Evolutionary conservation across 164 flowering plant species (phyloP).

Genomic region (grape (Vitis vinifera)): ASM3070453v1 NC_081816.1:15267501-15268000

Average conservation of each 20-base stretch:
- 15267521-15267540: too few species aligned
- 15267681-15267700: slow-evolving; percentile 7
- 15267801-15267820: slow-evolving; percentile 25
- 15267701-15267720: slow-evolving; percentile 9
- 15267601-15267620: too few species aligned
- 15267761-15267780: slow-evolving; percentile 70
- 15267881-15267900: slow-evolving; percentile 49
- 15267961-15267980: slow-evolving; percentile 72
- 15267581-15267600: too few species aligned
- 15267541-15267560: too few species aligned
- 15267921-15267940: slow-evolving; percentile 87
- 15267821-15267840: slow-evolving; percentile 82
- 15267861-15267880: slow-evolving; percentile 62
- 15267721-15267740: slow-evolving; percentile 80
- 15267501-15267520: too few species aligned
- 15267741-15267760: slow-evolving; percentile 93
- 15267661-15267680: slow-evolving; percentile 9
- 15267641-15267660: slow-evolving; percentile 1
- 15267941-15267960: slow-evolving; percentile 96
- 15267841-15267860: slow-evolving; percentile 85
- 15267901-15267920: slow-evolving; percentile 62
- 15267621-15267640: slow-evolving; percentile 1
- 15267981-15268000: slow-evolving; percentile 87
- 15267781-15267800: slow-evolving; percentile 56
- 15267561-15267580: too few species aligned